These are phyloP conservation scores for Aspergillus texensis DNA, from an alignment of 2,329 filamentous ascomycete species.

Conservation along the genomic window DNA sequence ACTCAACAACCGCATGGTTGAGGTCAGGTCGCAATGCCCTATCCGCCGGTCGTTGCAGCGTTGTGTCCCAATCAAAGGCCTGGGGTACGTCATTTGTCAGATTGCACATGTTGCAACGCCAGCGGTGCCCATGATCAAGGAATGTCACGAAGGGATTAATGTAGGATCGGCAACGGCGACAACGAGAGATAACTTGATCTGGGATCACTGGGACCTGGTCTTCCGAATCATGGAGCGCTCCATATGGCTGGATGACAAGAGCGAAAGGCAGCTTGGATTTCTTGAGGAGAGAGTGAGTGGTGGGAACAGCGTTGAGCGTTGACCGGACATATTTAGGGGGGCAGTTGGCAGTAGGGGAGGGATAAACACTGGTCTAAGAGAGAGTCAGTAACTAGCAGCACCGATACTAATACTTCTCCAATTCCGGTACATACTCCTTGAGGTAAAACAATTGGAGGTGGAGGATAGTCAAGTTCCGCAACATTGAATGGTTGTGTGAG, in stretches of 20 bases:
- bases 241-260: conserved; percentile 94
- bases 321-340: conserved; percentile 92
- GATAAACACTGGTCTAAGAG: conserved; percentile 78
- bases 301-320: conserved; percentile 90
- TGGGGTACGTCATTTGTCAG: conserved; percentile 98
- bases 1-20: conserved; percentile 96
- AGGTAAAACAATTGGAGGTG: conserved; percentile 86
- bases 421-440: conserved; percentile 71
- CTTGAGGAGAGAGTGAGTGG: conserved; percentile 88
- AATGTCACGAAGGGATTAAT: conserved; percentile 98
- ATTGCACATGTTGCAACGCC: conserved; percentile 99
- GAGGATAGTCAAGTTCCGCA: conserved; percentile 85
- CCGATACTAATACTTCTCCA: conserved; percentile 24
- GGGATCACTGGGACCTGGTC: conserved; percentile 89
- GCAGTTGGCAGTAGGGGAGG: conserved; percentile 89
- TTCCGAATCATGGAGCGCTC: conserved; percentile 86
- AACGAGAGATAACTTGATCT: conserved; percentile 96
- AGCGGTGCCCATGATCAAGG: conserved; percentile 93
- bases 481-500: conserved; percentile 93
- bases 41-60: conserved; percentile 86
- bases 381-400: conserved; percentile 40
- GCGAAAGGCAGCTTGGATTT: conserved; percentile 96
- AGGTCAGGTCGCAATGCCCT: conserved; percentile 89
- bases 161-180: conserved; percentile 91
- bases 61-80: conserved; percentile 96